Base-by-base conservation (phyloP, 192 early-diverging fungal genomes). In the Phycomyces blakesleeanus region DNA sequence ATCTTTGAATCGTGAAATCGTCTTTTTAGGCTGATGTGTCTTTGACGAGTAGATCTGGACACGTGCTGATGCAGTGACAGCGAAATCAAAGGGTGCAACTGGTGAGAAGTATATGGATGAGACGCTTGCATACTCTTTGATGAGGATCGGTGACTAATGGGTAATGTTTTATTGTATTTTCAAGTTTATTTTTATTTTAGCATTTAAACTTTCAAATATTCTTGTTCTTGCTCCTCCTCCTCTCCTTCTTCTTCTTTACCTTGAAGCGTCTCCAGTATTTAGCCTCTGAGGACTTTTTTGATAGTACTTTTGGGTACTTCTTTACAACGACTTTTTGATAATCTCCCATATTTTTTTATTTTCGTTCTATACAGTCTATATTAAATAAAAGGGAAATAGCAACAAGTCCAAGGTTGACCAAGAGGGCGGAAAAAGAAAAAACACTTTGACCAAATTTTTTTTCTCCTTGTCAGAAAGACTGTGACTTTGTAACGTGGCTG, bases 1-100 rank as follows among this genome's bases (percentile, higher is more conserved):
- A 64, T 93, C 92, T 67, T 85, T 88, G 80, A 99, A 99, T 64
- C 97, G 87, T 41, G 93, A 89, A 64, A 98, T 86, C 16, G 94
- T 87, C 79, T 92, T 92, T 73, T 91, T 94, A 57, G 94, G 84
- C 68, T 88, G 78, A 51, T 90, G 83, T 3, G 90, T 93, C 64
- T 85, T 85, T 59, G 88, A 76, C 55, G 84, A 89, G 79, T 99
- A 99, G 34, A 98, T 78, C 72, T 98, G 95, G 55, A 99, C 87
- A 50, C 94, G 83, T 51, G 93, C 85, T 18, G 93, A 94, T 18
- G 90, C 84, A 26, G 97, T 92, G 18, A 96, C 91, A 7, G 92
- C 87, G 69, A 98, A 91, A 69, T 95, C 91, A 69, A 93, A 78
- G 14, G 97, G 95, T 50, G 80, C 77, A 20, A 83, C 64, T 21